phyloP scores from a whole-genome alignment of 1,139 yeast species.

The Yamadazyma triangularis region DNA sequence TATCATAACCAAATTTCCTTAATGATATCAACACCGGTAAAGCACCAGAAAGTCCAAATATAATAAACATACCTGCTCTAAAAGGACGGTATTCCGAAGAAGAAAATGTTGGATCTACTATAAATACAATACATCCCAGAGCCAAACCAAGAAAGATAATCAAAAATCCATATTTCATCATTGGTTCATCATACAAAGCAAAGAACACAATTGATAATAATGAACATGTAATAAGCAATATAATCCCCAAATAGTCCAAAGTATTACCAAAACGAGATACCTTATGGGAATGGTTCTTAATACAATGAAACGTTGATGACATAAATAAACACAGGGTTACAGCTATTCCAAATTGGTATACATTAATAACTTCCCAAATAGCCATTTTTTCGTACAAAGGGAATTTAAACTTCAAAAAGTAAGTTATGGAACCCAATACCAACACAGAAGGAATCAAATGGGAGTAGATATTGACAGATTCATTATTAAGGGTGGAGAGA shows the following conservation, averaged over 20 bases:
- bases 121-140: conserved; percentile 54
- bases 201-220: conserved; percentile 67
- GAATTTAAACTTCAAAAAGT: conserved; percentile 30
- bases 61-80: conserved; percentile 73
- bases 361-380: conserved; percentile 35
- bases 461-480: conserved; percentile 75
- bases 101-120: conserved; percentile 63
- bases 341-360: conserved; percentile 37
- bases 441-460: conserved; percentile 68
- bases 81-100: conserved; percentile 69
- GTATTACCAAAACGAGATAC: conserved; percentile 69
- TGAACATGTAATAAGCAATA: conserved; percentile 69
- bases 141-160: conserved; percentile 54
- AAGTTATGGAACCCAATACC: conserved; percentile 22
- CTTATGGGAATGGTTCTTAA: conserved; percentile 67
- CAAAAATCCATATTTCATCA: conserved; percentile 40
- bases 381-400: conserved; percentile 40
- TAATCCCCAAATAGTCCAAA: conserved; percentile 84
- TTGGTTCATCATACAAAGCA: conserved; percentile 53
- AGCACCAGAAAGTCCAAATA: conserved; percentile 76
- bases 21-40: conserved; percentile 62
- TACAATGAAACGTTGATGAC: conserved; percentile 73
- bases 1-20: conserved; percentile 26
- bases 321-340: conserved; percentile 57
- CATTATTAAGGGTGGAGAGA: conserved; percentile 73